Evolutionary conservation across 1,284 basidiomycete genomes (phyloP).

Genomic region (Pyrrhoderma noxium): DNA sequence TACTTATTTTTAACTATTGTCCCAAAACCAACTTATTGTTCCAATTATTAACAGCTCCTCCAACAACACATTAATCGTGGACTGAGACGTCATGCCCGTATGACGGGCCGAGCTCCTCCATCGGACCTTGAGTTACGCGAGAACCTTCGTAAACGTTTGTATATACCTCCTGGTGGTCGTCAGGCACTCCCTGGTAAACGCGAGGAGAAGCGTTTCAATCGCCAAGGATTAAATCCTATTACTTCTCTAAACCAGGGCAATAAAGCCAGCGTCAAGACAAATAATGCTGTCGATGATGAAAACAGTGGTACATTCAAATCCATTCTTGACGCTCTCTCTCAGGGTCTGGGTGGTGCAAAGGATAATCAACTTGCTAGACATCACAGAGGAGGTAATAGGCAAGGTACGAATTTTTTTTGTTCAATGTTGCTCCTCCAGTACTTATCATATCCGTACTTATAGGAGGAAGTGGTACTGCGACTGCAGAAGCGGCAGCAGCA

Average conservation of each 20-base stretch:
- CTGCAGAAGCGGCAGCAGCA: not conserved
- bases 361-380: not conserved
- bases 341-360: not conserved
- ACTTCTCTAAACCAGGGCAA: not conserved
- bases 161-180: slow-evolving; percentile 26
- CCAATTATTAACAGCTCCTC: slow-evolving; percentile 37
- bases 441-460: too few relatives aligned
- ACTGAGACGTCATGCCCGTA: slow-evolving; percentile 57
- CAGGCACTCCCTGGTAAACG: not conserved
- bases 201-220: slow-evolving; percentile 31
- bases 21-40: slow-evolving; percentile 6
- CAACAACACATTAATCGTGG: slow-evolving; percentile 69
- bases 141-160: slow-evolving; percentile 45
- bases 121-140: slow-evolving; percentile 41
- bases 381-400: not conserved
- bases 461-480: slow-evolving; percentile 1
- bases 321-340: not conserved
- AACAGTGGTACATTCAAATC: not conserved
- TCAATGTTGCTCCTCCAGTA: too few relatives aligned
- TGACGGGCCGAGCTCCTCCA: slow-evolving; percentile 53
- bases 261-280: not conserved
- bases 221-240: slow-evolving; percentile 21
- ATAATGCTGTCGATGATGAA: not conserved
- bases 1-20: slow-evolving; percentile 1
- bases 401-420: not conserved